A percentile compares a stretch with the other conserved stretches of the same genome.
phyloP scores from a whole-genome alignment of 1,284 basidiomycete genomes.

The Volvariella surrecta region DNA sequence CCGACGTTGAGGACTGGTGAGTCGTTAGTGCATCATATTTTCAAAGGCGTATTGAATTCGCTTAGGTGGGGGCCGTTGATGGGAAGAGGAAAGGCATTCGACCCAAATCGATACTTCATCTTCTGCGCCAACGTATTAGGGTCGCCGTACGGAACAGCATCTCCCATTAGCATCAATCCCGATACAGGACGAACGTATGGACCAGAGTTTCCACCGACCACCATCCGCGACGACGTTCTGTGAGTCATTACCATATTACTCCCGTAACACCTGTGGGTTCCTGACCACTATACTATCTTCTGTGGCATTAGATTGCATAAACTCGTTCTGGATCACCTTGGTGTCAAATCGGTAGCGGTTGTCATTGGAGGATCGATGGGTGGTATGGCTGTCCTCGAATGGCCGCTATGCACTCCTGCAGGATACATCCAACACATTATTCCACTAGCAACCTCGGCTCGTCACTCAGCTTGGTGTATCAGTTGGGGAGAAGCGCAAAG shows the following conservation, averaged over 20 bases:
- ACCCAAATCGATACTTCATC: conserved; percentile 85
- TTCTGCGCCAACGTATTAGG: conserved; percentile 93
- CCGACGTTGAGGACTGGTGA: conserved; percentile 96
- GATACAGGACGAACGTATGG: conserved; percentile 76
- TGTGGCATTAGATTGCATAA: conserved; percentile 92
- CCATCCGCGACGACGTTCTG: conserved; percentile 90
- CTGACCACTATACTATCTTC: no score
- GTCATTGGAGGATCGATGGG: conserved; percentile 98
- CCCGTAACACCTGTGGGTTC: no score
- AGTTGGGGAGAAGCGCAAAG: conserved; percentile 97
- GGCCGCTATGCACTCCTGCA: conserved; percentile 81
- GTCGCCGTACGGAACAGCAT: conserved; percentile 92
- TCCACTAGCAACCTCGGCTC: conserved; percentile 88
- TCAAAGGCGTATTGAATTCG: background rate
- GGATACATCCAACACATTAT: conserved; percentile 83
- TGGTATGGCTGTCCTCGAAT: conserved; percentile 95
- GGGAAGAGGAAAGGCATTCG: conserved; percentile 86
- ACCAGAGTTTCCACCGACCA: conserved; percentile 90
- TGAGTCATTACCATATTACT: conserved; percentile 20
- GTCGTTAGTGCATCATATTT: conserved; percentile 16
- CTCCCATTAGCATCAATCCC: conserved; percentile 77
- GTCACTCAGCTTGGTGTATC: conserved; percentile 98
- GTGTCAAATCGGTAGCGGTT: conserved; percentile 77
- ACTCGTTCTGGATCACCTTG: conserved; percentile 77
- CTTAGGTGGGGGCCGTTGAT: conserved; percentile 95